Evolutionary conservation across 371 early-diverging fungal genomes (phyloP).

Genomic region (Parasitella parasitica): DNA sequence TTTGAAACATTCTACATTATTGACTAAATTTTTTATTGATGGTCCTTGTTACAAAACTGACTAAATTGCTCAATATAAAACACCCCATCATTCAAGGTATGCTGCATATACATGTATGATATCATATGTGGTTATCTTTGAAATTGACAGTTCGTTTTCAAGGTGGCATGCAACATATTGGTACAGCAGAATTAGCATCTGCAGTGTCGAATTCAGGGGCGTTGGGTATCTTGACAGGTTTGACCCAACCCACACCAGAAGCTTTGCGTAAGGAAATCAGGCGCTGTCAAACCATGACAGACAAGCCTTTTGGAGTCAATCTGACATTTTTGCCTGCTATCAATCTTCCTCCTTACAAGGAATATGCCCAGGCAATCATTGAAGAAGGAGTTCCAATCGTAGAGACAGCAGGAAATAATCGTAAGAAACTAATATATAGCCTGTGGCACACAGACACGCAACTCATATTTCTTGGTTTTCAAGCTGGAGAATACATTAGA

Average conservation of each 20-base stretch:
- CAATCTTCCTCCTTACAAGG: conserved; percentile 73
- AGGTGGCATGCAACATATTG: conserved; percentile 56
- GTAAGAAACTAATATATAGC: conserved; percentile 27
- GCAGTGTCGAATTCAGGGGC: conserved; percentile 97
- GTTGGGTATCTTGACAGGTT: conserved; percentile 90
- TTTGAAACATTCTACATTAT: no score
- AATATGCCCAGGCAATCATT: conserved; percentile 73
- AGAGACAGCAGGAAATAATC: conserved; percentile 65
- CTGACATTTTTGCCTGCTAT: conserved; percentile 62
- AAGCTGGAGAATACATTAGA: conserved; percentile 65
- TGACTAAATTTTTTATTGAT: conserved; percentile 21
- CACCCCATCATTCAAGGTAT: conserved; percentile 61
- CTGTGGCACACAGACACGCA: not conserved
- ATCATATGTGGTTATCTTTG: no score
- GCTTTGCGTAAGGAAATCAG: conserved; percentile 69
- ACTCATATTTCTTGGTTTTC: not conserved
- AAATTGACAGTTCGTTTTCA: not conserved
- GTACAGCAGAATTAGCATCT: conserved; percentile 73
- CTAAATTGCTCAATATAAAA: conserved; percentile 62
- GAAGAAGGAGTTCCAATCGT: conserved; percentile 74
- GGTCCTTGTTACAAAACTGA: conserved; percentile 61
- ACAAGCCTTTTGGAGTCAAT: conserved; percentile 79
- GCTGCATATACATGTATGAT: conserved; percentile 11
- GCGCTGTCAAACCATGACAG: conserved; percentile 70
- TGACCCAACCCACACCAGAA: conserved; percentile 79